Conservation (phyloP, 176 grass and related monocot species). For the Stipa capillata region DNA sequence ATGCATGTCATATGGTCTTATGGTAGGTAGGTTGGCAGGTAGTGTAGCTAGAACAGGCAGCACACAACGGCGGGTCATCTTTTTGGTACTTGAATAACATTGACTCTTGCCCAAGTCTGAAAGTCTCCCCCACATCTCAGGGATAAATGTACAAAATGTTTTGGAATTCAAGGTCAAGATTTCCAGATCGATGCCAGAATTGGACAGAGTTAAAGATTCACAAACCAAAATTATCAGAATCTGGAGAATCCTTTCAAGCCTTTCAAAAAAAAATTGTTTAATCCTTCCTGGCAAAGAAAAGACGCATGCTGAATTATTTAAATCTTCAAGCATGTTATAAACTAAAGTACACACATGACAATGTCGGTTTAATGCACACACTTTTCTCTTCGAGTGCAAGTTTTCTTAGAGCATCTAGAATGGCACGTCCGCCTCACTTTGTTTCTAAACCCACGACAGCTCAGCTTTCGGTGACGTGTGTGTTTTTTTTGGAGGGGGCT, state of each 20-base stretch:
- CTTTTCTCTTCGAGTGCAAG: not conserved
- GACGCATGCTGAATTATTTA: not conserved
- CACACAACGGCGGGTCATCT: conserved; percentile 55
- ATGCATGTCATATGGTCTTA: conserved; percentile 36
- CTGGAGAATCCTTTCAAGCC: not conserved
- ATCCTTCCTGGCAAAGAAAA: not conserved
- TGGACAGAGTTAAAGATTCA: not conserved
- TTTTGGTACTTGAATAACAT: conserved; percentile 80
- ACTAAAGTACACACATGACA: not conserved
- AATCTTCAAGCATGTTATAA: not conserved
- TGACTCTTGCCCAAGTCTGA: conserved; percentile 33
- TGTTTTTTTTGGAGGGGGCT: no score
- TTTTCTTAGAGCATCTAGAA: no score
- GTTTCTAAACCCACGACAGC: no score
- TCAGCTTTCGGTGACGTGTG: no score
- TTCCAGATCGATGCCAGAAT: not conserved
- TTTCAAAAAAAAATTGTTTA: no score
- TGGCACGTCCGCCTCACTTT: no score
- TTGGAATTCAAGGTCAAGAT: not conserved
- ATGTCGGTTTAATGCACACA: not conserved
- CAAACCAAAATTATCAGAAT: not conserved
- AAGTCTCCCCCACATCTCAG: conserved; percentile 9
- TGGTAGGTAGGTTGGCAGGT: conserved; percentile 30
- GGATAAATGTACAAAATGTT: not conserved
- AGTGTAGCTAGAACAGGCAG: conserved; percentile 51